Conservation (phyloP, 1,139 yeast genomes). For the Yamadazyma taylorii region DNA sequence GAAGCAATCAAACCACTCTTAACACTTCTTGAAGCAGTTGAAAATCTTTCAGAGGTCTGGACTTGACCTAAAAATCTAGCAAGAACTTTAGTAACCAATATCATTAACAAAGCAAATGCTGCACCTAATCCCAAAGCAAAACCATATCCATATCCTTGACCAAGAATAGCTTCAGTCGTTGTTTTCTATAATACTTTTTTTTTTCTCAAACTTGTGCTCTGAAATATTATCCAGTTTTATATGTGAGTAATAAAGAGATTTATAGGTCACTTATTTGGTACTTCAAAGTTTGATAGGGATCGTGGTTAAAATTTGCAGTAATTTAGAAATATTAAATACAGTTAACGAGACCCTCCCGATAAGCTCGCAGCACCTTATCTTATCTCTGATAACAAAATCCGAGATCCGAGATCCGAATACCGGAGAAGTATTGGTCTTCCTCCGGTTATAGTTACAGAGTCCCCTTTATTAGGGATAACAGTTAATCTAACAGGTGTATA, state of each 20-base stretch:
- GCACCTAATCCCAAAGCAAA: conserved; percentile 41
- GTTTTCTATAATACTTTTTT: neutral
- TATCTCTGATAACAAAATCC: conserved; percentile 15
- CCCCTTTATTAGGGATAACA: no score
- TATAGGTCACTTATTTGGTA: no score
- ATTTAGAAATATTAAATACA: no score
- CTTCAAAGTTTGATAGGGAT: no score
- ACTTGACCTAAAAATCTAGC: conserved; percentile 31
- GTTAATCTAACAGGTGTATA: no score
- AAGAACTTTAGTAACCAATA: conserved; percentile 29
- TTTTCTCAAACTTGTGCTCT: no score
- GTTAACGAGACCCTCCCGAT: no score
- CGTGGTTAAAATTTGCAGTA: no score
- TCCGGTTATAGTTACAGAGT: no score
- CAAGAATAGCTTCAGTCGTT: conserved; percentile 19
- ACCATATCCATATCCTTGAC: conserved; percentile 36
- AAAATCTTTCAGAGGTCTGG: conserved; percentile 40
- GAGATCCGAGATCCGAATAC: conserved; percentile 14
- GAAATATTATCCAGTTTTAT: no score
- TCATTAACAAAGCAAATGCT: conserved; percentile 40
- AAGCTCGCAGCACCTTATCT: conserved; percentile 3
- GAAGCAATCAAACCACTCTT: conserved; percentile 38
- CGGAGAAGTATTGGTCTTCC: no score
- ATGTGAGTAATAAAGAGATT: no score
- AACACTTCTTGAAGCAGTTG: conserved; percentile 40